Evolutionary conservation across 345 rosid genomes (phyloP), one percentile per base, ranked within the genome.

Genomic region (Euphorbia pulcherrima): DNA sequence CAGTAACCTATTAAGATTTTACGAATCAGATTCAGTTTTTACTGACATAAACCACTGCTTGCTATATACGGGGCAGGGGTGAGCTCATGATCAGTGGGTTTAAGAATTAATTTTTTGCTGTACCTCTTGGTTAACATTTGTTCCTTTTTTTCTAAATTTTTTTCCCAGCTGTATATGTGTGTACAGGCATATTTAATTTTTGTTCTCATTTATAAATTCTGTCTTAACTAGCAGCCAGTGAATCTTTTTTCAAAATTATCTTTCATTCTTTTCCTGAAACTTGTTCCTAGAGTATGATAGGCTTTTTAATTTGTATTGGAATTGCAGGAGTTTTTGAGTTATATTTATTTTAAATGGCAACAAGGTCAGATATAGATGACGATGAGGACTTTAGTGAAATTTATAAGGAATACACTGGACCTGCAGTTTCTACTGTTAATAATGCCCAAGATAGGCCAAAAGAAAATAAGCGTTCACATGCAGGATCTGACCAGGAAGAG

Each of bases 351-450:
- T 14, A 64, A 78, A 94, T 94, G 99, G 92, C 75, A 62, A 86
- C 83, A 33, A 83, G 87, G 80, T 78, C 86, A 35, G 97, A 89
- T 79, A 82, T 80, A 24, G 97, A 93, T 60, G 72, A 76, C 8
- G 97, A 94, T 76, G 99, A 93, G 74, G 98, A 94, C 68, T 94
- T 94, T 60, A 88, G 88, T 75, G 96, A 94, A 67, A 80, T 94
- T 65, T 94, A 94, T 87, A 94, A 94, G 83, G 99, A 91, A 74
- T 91, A 94, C 62, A 94, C 97, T 8, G 99, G 97, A 21, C 99
- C 99, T 29, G 75, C 69, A 13, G 77, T 83, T 27, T 70, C 82
- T n/a, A 62, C 60, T 0, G 78, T 76, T 35, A 69, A 70, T 73
- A 78, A 35, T 73, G 64, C 77, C 46, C 85, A 82, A 72, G 95